Base-by-base conservation (phyloP, 2,329 filamentous ascomycete species). In the Botryotinia narcissicola region DNA sequence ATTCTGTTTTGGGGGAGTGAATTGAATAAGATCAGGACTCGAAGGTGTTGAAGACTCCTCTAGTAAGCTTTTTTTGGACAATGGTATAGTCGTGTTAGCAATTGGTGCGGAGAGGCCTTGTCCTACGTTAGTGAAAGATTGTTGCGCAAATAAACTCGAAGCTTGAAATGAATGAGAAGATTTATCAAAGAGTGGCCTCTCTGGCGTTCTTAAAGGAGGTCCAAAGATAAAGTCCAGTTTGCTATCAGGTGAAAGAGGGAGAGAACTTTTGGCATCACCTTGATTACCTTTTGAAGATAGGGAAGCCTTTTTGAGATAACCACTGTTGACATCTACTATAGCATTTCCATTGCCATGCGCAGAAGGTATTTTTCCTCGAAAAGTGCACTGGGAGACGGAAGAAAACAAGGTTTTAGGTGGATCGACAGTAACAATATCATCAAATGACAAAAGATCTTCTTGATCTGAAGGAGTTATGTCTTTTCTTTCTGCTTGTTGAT, bases 1-100 rank as follows among this genome's bases (percentile, higher is more conserved):
- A 57, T 25, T 54, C n/a, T 40, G 54, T 35, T 69, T 51, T 29
- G 62, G 14, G 10, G 35, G 70, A 51, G 67, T 70, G 61, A 64
- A 54, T 67, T 69, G 32, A 37, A 57, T 44, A 51, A 71, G 57
- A 35, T 63, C 72, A 8, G 73, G 29, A 62, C 40, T 48, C 18
- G 35, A 29, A 37, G 61, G 62, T 32, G 40, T 42, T 61, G 44
- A 16, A 22, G 8, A 59, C 62, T 32, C 44, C 25, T 68, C 61
- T 59, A 12, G 29, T 16, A 48, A 44, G 25, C 48, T 57, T 29
- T 48, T n/a, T 69, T 42, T 7, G 3, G 18, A 29, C 22, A n/a
- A 20, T 4, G 54, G 35, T 46, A 37, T 16, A 16, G 71, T 42
- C 44, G 29, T 60, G 20, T 32, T 66, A n/a, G 32, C 20, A 25